phyloP scores from a whole-genome alignment of 352 stramenopile genomes.

The Phytophthora hybrid region DNA sequence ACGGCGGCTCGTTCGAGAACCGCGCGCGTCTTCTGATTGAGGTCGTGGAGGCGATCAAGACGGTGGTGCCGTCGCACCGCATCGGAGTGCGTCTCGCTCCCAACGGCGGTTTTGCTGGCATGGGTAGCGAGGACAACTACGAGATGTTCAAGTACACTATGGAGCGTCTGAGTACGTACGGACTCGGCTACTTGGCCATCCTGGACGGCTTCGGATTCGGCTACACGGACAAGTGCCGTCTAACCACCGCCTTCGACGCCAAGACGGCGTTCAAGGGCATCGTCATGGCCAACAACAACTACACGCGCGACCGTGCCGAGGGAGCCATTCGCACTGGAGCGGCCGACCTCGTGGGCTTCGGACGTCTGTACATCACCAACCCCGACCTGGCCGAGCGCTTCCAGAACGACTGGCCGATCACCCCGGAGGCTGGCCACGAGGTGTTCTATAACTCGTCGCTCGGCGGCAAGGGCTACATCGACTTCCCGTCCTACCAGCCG shows the following conservation, averaged over 20 bases:
- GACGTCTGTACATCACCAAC: slow-evolving; percentile 55
- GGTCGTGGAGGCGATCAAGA: slow-evolving; percentile 65
- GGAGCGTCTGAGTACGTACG: slow-evolving; percentile 43
- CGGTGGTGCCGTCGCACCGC: slow-evolving; percentile 32
- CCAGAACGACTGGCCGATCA: slow-evolving; percentile 40
- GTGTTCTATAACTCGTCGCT: slow-evolving; percentile 40
- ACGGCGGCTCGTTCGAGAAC: slow-evolving; percentile 88
- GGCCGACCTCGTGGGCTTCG: slow-evolving; percentile 44
- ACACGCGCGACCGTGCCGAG: slow-evolving; percentile 44
- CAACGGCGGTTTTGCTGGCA: slow-evolving; percentile 41
- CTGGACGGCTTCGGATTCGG: slow-evolving; percentile 48
- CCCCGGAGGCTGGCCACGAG: slow-evolving; percentile 20
- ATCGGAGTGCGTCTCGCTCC: slow-evolving; percentile 52
- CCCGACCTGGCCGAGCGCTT: slow-evolving; percentile 54
- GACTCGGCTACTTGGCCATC: slow-evolving; percentile 51
- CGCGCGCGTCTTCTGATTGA: slow-evolving; percentile 76
- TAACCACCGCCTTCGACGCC: slow-evolving; percentile 38
- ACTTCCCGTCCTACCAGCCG: slow-evolving; percentile 33
- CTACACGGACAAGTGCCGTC: slow-evolving; percentile 40
- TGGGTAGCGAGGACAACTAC: slow-evolving; percentile 56
- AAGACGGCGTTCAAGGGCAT: slow-evolving; percentile 43
- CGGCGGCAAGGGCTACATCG: slow-evolving; percentile 37
- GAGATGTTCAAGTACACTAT: slow-evolving; percentile 46
- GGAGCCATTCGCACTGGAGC: slow-evolving; percentile 40
- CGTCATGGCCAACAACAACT: slow-evolving; percentile 48